Evolutionary conservation across 345 rosid species (phyloP), one percentile per base, ranked within the genome.

Genomic region (Murraya koenigii): DNA sequence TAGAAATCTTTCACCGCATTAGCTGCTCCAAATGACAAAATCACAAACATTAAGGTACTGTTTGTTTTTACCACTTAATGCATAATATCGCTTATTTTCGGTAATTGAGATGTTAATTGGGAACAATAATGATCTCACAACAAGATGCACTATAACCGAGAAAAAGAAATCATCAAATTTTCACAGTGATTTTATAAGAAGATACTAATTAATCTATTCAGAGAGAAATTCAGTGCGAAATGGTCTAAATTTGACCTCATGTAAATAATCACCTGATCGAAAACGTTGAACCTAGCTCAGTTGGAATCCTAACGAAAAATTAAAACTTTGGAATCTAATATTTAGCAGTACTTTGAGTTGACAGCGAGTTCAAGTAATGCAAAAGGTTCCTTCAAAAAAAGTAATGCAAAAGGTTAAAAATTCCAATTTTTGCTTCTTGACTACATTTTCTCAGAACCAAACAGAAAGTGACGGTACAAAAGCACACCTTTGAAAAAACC

Each of bases 401-500:
- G 20, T 49, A 49, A 15, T 39, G 0, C 4, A 39, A 60, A 59
- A 13, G 23, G 1, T 35, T 5, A 1, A 9, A 68, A 64, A 1
- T 49, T 49, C 20, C 55, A 30, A 8, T 61, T 73, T 39, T 60
- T 5, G 7, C 9, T 38, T 58, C 10, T 8, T 7, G 44, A 14
- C 22, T 2, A 44, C 15, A 44, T 39, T 74, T 41, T 19, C 58
- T 30, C 38, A 2, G 54, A 28, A 41, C 58, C 19, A 63, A 5
- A 19, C 25, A 26, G 52, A 62, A 74, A 74, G 23, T 35, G 36
- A 61, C 38, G n/a, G 23, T 5, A 20, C 3, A 47, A 62, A 74
- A 30, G 25, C 77, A 41, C 20, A 62, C 77, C 77, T 74, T 52
- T 26, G 11, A 10, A 54, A 38, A 70, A 69, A 60, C 55, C 76